Percentiles rank a stretch among this genome's conserved stretches.
These are phyloP conservation scores for Didymella exigua DNA, from an alignment of 2,329 filamentous ascomycete species.

Conservation along the genomic window DNA sequence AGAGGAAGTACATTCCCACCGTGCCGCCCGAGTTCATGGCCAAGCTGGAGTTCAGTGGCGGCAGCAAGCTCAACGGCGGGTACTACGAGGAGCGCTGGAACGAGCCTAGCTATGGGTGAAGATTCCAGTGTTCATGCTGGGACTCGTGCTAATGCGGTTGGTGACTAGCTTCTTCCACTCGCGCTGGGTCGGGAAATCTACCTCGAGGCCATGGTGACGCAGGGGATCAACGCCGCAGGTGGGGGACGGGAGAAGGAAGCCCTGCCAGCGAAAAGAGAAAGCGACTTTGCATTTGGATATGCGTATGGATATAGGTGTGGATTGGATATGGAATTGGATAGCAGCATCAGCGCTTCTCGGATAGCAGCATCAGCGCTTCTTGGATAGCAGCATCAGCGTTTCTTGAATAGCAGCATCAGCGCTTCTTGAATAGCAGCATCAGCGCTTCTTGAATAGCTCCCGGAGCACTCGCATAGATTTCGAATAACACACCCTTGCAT, in stretches of 20 bases:
- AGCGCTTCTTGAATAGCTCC: not conserved
- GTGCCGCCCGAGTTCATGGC: conserved; percentile 92
- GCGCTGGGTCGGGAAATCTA: not conserved
- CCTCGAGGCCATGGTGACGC: too few species aligned
- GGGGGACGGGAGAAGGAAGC: too few species aligned
- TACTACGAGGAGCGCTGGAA: conserved; percentile 44
- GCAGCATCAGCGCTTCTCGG: not conserved
- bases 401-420: not conserved
- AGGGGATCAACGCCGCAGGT: too few species aligned
- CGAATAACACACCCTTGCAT: not conserved
- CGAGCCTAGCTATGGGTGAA: conserved; percentile 44
- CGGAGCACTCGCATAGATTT: not conserved
- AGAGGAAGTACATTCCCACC: conserved; percentile 93
- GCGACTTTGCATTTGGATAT: not conserved
- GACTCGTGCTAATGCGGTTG: not conserved
- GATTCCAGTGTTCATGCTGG: not conserved
- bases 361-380: not conserved
- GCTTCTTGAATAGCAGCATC: not conserved
- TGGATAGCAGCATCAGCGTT: not conserved
- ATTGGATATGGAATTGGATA: not conserved
- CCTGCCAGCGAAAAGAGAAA: too few species aligned
- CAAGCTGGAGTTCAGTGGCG: conserved; percentile 71
- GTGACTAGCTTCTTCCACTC: conserved; percentile 6
- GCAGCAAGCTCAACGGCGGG: conserved; percentile 37
- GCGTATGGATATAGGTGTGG: not conserved